Conservation (phyloP, 805 yeast species). For the Dipodascus albidus region DNA sequence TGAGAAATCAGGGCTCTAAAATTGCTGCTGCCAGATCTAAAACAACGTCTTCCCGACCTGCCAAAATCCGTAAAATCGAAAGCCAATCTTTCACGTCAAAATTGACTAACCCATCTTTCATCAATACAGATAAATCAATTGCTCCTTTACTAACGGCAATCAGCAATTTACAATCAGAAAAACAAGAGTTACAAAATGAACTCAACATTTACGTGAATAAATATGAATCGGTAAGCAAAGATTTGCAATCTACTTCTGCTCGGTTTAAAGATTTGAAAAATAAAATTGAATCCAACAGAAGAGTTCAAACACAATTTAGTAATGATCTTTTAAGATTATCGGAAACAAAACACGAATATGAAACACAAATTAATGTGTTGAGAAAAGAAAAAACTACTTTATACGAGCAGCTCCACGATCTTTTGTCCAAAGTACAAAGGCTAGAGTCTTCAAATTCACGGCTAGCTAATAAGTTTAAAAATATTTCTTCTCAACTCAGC, state of each 20-base stretch:
- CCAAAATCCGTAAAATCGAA: background rate
- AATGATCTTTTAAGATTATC: background rate
- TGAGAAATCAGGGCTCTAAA: background rate
- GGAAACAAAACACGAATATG: background rate
- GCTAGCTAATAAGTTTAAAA: background rate
- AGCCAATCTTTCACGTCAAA: background rate
- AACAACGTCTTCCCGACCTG: background rate
- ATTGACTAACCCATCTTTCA: background rate
- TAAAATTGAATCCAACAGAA: background rate
- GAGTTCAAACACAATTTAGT: background rate
- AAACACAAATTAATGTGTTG: background rate
- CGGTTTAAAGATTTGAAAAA: background rate
- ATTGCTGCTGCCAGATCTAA: background rate
- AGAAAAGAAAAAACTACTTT: background rate
- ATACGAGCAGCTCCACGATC: background rate
- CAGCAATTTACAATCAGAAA: background rate
- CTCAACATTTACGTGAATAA: background rate
- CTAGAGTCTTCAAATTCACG: background rate
- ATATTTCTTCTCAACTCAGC: background rate
- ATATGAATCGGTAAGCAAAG: background rate
- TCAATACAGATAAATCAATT: background rate
- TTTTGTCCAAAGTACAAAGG: background rate
- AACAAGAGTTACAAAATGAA: background rate
- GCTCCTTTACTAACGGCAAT: background rate
- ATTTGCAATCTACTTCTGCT: background rate